Percentiles rank a stretch among this genome's conserved stretches.
Conservation (phyloP, 2,329 filamentous ascomycete species). For the Pseudocercospora pini-densiflorae region DNA sequence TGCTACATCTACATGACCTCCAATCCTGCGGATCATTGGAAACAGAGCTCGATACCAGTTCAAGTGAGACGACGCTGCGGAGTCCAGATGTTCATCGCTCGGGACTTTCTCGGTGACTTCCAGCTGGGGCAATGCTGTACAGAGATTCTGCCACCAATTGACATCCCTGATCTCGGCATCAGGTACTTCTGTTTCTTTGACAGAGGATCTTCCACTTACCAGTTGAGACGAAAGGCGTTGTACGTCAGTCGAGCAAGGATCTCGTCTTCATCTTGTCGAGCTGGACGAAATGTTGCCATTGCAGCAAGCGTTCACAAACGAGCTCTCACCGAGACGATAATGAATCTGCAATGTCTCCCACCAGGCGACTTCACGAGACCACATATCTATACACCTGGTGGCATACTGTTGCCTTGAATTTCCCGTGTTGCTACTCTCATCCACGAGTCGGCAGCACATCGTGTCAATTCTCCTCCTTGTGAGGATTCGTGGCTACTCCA, state of each 20-base stretch:
- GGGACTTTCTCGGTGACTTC: neutral
- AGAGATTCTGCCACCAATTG: conserved; percentile 4
- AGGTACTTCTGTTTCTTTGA: too few species aligned
- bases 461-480: neutral
- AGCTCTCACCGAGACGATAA: too few species aligned
- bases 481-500: neutral
- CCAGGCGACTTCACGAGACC: neutral
- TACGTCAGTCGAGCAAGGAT: conserved; percentile 1
- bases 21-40: neutral
- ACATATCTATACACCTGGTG: neutral
- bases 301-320: too few species aligned
- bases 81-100: neutral
- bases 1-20: neutral
- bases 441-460: neutral
- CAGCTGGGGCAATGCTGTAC: neutral
- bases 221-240: conserved; percentile 6
- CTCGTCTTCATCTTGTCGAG: conserved; percentile 6
- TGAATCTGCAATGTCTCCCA: too few species aligned
- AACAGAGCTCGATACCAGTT: neutral
- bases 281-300: neutral
- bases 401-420: neutral
- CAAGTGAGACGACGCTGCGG: neutral
- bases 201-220: neutral
- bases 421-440: neutral
- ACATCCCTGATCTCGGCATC: neutral